phyloP scores from a whole-genome alignment of 179 eudicot genomes.

The Camellia oleifera region DNA sequence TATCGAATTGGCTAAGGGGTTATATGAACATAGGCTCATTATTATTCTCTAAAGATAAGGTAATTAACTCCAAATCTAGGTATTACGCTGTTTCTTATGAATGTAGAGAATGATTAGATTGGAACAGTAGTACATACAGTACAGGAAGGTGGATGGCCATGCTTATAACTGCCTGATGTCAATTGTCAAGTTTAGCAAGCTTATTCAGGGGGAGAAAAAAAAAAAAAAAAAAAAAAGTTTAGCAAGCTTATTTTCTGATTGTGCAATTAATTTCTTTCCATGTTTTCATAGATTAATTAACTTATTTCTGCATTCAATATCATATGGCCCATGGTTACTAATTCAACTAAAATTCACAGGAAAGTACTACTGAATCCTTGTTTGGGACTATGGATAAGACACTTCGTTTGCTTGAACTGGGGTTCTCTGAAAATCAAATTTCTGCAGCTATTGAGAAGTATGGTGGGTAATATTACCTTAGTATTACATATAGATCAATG shows the following conservation, averaged over 20 bases:
- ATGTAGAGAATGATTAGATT: not conserved
- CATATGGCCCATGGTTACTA: not conserved
- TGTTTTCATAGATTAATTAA: not conserved
- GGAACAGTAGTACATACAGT: too few species aligned
- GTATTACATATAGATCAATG: not conserved
- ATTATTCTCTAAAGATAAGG: too few species aligned
- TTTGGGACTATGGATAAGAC: conserved; percentile 94
- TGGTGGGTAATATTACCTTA: conserved; percentile 44
- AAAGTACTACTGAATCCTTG: conserved; percentile 52
- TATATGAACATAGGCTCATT: too few species aligned
- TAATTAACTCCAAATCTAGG: too few species aligned
- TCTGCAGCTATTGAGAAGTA: conserved; percentile 80
- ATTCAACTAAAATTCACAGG: conserved; percentile 34
- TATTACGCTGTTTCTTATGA: not conserved
- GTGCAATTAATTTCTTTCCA: conserved; percentile 1
- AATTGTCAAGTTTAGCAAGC: not conserved
- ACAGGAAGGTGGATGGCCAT: not conserved
- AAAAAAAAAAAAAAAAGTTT: too few species aligned
- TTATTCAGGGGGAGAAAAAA: not conserved
- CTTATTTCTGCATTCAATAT: not conserved
- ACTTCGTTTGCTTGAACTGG: conserved; percentile 75
- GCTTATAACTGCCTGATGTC: not conserved
- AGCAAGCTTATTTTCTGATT: not conserved
- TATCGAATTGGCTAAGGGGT: too few species aligned
- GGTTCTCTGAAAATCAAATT: conserved; percentile 81